phyloP scores from a whole-genome alignment of 2,329 filamentous ascomycete species.

The Elsinoe ampelina region DNA sequence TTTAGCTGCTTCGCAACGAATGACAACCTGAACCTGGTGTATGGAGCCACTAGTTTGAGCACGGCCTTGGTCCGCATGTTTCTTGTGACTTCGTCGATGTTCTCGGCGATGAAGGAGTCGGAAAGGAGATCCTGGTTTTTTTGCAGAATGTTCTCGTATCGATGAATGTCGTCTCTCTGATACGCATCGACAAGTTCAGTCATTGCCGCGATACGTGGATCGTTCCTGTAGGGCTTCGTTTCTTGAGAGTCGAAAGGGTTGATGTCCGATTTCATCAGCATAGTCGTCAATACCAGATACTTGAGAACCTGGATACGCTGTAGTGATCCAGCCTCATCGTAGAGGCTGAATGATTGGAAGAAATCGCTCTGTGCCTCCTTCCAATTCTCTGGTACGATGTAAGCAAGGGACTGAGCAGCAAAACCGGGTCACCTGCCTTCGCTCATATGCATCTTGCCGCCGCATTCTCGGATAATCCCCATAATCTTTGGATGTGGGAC shows the following conservation, averaged over 20 bases:
- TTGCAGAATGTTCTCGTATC: constrained; percentile 79
- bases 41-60: constrained; percentile 85
- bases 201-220: constrained; percentile 93
- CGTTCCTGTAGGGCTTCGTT: constrained; percentile 95
- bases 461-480: constrained; percentile 97
- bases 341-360: constrained; percentile 97
- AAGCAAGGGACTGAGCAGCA: constrained; percentile 16
- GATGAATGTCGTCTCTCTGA: constrained; percentile 86
- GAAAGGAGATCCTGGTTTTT: constrained; percentile 81
- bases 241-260: constrained; percentile 98
- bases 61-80: constrained; percentile 97
- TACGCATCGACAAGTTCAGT: constrained; percentile 94
- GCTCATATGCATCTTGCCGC: constrained; percentile 99
- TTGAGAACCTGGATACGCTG: constrained; percentile 96
- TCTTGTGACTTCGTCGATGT: constrained; percentile 96
- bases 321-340: constrained; percentile 92
- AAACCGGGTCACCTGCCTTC: constrained; percentile 44
- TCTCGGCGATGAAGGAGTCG: constrained; percentile 94
- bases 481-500: constrained; percentile 98
- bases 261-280: constrained; percentile 98
- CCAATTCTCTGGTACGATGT: constrained; percentile 66
- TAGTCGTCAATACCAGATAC: constrained; percentile 90
- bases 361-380: constrained; percentile 95
- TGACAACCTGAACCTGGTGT: constrained; percentile 77
- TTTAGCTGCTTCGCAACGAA: constrained; percentile 85